Evolutionary conservation across 2,329 filamentous ascomycete species (phyloP), one percentile per base, ranked within the genome.

Genomic region (Trichothecium roseum): DNA sequence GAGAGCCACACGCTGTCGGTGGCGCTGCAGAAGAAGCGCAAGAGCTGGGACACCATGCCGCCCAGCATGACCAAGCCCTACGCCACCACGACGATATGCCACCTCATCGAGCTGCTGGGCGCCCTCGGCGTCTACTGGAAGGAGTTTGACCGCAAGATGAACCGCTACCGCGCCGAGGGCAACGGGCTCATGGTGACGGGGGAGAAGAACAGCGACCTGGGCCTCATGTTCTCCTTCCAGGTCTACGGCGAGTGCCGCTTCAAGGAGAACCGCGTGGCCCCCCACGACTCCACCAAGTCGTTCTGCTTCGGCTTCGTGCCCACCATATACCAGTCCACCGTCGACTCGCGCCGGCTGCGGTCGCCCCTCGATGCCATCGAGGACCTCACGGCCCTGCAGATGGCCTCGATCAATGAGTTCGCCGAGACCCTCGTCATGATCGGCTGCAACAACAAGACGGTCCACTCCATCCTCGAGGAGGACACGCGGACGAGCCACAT

Each of bases 101-200:
- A 74, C 42, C 49, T 73, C 4, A 52, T 74, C 20, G 70, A 74
- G 54, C 66, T 74, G 40, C 59, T 68, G 18, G 67, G 67, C 4
- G 64, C 68, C 38, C 53, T 74, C 13, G 69, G 72, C 7, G 59
- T 77, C 7, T 64, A 77, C 50, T 77, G 72, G 72, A 71, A 68
- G 41, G 66, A 70, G 36, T 76, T 76, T 42, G 67, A 74, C 43
- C 59, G 68, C 24, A 62, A 52, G 8, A 53, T 52, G 10, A 66
- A 73, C 42, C 63, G 63, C 14, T 68, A 74, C 34, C 64, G 64
- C n/a, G 70, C 63, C 4, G 69, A 73, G 37, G 70, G 70, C 16
- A 74, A 74, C 41, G 69, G 69, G 3, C 72, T 64, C 47, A 57
- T 69, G 40, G 53, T 73, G 3, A 57, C 65, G 2, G 68, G 69